phyloP scores from a whole-genome alignment of 2,329 filamentous ascomycete genomes.

The Daldinia sp. region DNA sequence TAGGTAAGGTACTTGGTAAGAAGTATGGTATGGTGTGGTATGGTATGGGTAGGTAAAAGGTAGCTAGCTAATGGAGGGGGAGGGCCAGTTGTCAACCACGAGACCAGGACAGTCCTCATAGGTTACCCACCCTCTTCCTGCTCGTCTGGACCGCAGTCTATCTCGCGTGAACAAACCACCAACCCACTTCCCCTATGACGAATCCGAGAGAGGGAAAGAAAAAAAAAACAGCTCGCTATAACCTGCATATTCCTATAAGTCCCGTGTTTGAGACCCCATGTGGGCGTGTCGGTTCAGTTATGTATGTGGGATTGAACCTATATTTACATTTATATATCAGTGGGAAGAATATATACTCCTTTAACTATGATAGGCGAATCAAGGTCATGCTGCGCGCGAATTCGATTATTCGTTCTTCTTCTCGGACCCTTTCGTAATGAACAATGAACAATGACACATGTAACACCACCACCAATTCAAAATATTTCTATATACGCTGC shows the following conservation, averaged over 20 bases:
- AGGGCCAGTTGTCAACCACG: conserved; percentile 42
- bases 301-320: neutral
- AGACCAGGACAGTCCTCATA: conserved; percentile 32
- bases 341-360: neutral
- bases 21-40: too few species aligned
- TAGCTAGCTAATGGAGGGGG: conserved; percentile 10
- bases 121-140: conserved; percentile 28
- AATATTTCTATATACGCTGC: neutral
- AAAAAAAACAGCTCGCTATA: conserved; percentile 20
- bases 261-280: conserved; percentile 41
- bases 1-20: too few species aligned
- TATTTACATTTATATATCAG: neutral
- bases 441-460: neutral
- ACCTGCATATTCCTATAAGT: conserved; percentile 34
- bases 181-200: conserved; percentile 17
- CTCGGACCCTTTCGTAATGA: neutral
- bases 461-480: neutral
- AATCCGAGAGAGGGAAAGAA: conserved; percentile 10
- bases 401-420: conserved; percentile 5
- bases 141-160: conserved; percentile 32
- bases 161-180: conserved; percentile 41
- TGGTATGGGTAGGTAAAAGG: neutral
- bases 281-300: conserved; percentile 28
- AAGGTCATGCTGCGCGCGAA: conserved; percentile 27
- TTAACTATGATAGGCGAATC: neutral